These are phyloP conservation scores for Coriolopsis trogii DNA, from an alignment of 1,284 basidiomycete genomes.

Conservation along the genomic window DNA sequence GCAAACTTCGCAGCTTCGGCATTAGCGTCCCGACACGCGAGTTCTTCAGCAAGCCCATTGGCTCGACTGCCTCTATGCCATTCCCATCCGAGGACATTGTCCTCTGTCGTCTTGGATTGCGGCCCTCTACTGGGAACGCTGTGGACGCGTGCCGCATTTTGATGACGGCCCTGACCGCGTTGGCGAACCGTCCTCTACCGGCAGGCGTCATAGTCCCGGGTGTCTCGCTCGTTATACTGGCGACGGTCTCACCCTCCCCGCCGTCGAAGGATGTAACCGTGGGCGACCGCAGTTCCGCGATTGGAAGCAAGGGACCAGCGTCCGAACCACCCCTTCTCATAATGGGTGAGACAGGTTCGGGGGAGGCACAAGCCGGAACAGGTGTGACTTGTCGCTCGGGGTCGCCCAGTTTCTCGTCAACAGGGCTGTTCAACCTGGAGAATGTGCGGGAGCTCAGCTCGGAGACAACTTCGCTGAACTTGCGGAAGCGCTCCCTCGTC, in stretches of 20 bases:
- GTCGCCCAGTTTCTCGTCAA: conserved; percentile 21
- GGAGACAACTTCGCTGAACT: conserved; percentile 24
- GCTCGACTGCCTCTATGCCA: conserved; percentile 22
- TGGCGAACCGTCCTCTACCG: conserved; percentile 41
- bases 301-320: conserved; percentile 22
- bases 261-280: conserved; percentile 30
- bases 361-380: conserved; percentile 23
- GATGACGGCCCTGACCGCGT: conserved; percentile 51
- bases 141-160: conserved; percentile 43
- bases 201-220: conserved; percentile 15
- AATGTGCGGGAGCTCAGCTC: conserved; percentile 22
- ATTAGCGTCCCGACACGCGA: conserved; percentile 59
- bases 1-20: conserved; percentile 59
- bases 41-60: conserved; percentile 45
- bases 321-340: conserved; percentile 22
- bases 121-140: conserved; percentile 30
- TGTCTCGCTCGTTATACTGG: conserved; percentile 22
- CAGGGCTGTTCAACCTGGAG: conserved; percentile 11
- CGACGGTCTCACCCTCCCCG: conserved; percentile 25
- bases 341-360: conserved; percentile 31
- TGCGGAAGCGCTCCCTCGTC: conserved; percentile 22
- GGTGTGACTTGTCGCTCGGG: conserved; percentile 20
- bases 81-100: conserved; percentile 46
- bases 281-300: conserved; percentile 24
- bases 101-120: conserved; percentile 40